Percentiles rank a stretch among this genome's conserved stretches.
Conservation (phyloP, 805 yeast species). For the Ogataea populi-albae region DNA sequence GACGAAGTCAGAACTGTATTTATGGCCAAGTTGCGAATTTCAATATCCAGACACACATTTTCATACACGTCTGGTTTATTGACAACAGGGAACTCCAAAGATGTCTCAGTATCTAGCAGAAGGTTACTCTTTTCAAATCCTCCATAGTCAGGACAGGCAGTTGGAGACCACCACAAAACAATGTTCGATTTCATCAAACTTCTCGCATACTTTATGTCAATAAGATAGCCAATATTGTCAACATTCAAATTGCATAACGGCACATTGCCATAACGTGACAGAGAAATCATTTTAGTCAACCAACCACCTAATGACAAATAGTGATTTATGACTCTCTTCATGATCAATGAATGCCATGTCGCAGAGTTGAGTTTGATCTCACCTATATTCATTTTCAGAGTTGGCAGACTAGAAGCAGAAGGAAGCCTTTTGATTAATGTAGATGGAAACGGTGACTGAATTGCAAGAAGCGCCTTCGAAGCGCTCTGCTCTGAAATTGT, state of each 20-base stretch:
- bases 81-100: constrained; percentile 63
- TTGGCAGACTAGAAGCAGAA: constrained; percentile 55
- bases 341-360: constrained; percentile 74
- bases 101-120: constrained; percentile 45
- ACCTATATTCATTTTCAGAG: constrained; percentile 55
- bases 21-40: constrained; percentile 73
- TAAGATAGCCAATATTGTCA: constrained; percentile 73
- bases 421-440: constrained; percentile 47
- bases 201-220: constrained; percentile 87
- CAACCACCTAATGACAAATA: constrained; percentile 72
- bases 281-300: constrained; percentile 59
- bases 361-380: constrained; percentile 66
- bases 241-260: constrained; percentile 83
- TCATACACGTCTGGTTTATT: constrained; percentile 78
- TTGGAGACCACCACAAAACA: constrained; percentile 92
- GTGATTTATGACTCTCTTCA: constrained; percentile 65
- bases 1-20: constrained; percentile 87
- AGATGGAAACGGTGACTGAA: constrained; percentile 67
- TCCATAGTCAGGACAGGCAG: constrained; percentile 79
- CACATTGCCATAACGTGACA: constrained; percentile 71
- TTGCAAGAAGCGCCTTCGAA: constrained; percentile 56
- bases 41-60: constrained; percentile 74
- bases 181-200: constrained; percentile 59
- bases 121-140: constrained; percentile 66
- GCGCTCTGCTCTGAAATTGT: constrained; percentile 65